These are phyloP conservation scores for Delonix regia DNA, from an alignment of 306 rosid genomes.

Conservation along the genomic window DNA sequence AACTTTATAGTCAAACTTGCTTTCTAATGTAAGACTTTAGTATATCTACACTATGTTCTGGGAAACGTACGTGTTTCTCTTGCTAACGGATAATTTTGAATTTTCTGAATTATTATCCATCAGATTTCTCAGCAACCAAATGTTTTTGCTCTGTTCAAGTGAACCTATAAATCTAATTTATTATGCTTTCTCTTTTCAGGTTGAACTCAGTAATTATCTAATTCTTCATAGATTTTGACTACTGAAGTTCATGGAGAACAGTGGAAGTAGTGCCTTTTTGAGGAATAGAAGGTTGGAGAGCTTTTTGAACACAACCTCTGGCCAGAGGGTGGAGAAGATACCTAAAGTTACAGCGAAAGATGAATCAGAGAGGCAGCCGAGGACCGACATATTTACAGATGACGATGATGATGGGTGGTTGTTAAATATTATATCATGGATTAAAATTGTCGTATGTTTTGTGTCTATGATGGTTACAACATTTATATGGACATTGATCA, in stretches of 20 bases:
- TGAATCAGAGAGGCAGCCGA: slow-evolving; percentile 23
- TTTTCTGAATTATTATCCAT: slow-evolving; percentile 2
- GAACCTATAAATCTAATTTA: not conserved
- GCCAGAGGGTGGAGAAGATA: slow-evolving; percentile 41
- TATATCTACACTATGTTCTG: not conserved
- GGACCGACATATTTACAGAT: slow-evolving; percentile 13
- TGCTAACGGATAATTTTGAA: not conserved
- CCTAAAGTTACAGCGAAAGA: slow-evolving; percentile 40
- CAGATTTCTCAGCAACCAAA: slow-evolving; percentile 29
- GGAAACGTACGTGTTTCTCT: not conserved
- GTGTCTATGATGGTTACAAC: slow-evolving; percentile 62
- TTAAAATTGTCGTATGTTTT: slow-evolving; percentile 59
- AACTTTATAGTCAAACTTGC: not conserved
- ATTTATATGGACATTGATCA: slow-evolving; percentile 58
- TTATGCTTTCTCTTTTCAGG: slow-evolving; percentile 22
- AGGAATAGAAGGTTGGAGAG: slow-evolving; percentile 63
- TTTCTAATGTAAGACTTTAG: slow-evolving; percentile 2
- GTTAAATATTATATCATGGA: slow-evolving; percentile 48
- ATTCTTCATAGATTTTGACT: not conserved
- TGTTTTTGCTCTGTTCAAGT: not conserved
- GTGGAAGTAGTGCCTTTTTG: slow-evolving; percentile 47
- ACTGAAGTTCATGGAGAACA: slow-evolving; percentile 29
- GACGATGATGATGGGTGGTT: slow-evolving; percentile 55
- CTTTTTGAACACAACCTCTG: slow-evolving; percentile 48
- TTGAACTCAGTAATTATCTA: not conserved